Base-by-base conservation (phyloP, 2,329 filamentous ascomycete genomes). In the Arthrocladium fulminans region DNA sequence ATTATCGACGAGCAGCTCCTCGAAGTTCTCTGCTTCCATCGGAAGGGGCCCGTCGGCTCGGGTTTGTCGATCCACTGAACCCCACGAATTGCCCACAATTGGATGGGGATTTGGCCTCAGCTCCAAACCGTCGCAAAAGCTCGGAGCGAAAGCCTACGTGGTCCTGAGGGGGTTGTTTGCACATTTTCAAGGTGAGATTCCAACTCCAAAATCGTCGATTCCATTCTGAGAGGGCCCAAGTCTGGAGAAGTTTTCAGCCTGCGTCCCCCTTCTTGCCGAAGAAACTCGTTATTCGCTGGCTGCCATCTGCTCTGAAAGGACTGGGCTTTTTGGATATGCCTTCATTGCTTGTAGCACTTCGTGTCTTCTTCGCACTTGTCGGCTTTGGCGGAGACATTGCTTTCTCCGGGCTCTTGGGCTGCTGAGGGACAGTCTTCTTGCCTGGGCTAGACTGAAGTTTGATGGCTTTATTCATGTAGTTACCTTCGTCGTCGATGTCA, bases 291-390 rank as follows among this genome's bases (percentile, higher is more conserved):
- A 74, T 74, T 39, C 63, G 75, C 56, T 75, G 71, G 48, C 72
- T 79, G 13, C 75, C 73, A 54, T 71, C 67, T 24, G 63, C 62
- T 32, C 62, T 66, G 54, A 65, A 64, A 19, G 63, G 59, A 8
- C 60, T 63, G 22, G 63, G 68, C 59, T 74, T 75, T 37, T 65
- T 60, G 37, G 67, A 63, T 45, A 66, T 74, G 29, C 68, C 63
- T 38, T 53, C 51, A 58, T 81, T 81, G 54, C 69, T 76, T 4
- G 75, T 79, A 27, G 77, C 76, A 62, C 76, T 80, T 55, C 73
- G 70, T 40, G 67, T 71, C 62, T 75, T 76, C 56, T 65, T 68
- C 44, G 54, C 57, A 34, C 59, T 60, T 47, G 60, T 45, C 34
- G 56, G 37, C 56, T 75, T 76, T 52, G 59, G 56, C 32, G 65